phyloP scores from a whole-genome alignment of 2,329 filamentous ascomycete species.

The Trichoderma atroviride region DNA sequence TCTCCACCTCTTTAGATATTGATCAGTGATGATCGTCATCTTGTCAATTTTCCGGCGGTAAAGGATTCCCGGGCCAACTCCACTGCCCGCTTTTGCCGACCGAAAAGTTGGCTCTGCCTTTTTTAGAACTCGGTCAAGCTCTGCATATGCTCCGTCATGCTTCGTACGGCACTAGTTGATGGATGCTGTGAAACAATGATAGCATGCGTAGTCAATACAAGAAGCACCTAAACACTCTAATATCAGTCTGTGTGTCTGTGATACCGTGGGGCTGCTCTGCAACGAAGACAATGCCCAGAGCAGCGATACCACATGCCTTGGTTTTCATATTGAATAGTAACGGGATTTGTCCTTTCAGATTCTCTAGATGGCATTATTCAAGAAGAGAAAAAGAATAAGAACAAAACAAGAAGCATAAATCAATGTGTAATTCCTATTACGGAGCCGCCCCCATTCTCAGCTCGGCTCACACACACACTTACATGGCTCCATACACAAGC shows the following conservation, averaged over 20 bases:
- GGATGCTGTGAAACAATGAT: background rate
- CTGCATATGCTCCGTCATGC: background rate
- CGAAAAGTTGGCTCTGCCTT: background rate
- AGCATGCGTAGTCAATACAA: too few species aligned
- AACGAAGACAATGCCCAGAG: background rate
- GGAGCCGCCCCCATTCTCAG: conserved; percentile 8
- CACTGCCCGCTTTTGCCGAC: background rate
- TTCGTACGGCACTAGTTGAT: background rate
- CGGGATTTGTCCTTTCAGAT: background rate
- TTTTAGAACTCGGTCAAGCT: background rate
- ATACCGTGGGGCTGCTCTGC: background rate
- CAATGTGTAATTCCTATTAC: conserved; percentile 13
- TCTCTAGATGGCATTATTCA: background rate
- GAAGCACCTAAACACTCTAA: background rate
- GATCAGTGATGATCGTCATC: background rate
- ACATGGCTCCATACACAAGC: background rate
- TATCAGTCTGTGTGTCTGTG: background rate
- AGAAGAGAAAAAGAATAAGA: background rate
- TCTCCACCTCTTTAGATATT: background rate
- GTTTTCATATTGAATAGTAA: background rate
- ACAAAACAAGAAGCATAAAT: background rate
- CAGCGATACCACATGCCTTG: background rate
- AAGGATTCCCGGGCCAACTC: background rate
- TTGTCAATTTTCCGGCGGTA: background rate
- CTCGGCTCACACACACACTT: background rate